Conservation (phyloP, 2,329 filamentous ascomycete genomes). For the Myriosclerotinia scirpicola region DNA sequence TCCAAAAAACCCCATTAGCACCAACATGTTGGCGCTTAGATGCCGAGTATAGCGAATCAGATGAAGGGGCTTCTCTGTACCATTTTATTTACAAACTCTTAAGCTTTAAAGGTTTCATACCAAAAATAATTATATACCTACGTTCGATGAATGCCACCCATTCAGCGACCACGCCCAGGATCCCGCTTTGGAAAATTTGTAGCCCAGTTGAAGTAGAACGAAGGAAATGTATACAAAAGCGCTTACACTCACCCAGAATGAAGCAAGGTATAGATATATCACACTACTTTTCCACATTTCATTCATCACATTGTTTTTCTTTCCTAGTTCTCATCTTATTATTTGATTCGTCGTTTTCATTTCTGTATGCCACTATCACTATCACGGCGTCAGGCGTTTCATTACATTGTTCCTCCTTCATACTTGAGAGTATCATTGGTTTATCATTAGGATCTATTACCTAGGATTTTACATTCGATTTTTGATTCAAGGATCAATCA, state of each 20-base stretch:
- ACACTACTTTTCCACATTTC: background rate
- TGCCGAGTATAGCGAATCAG: background rate
- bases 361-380: constrained; percentile 16
- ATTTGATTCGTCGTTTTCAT: background rate
- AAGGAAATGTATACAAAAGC: background rate
- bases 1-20: background rate
- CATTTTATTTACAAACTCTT: too few species aligned
- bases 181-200: background rate
- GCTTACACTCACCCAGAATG: background rate
- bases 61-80: background rate
- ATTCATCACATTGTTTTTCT: background rate
- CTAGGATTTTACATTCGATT: background rate
- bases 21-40: constrained; percentile 11
- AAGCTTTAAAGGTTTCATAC: background rate
- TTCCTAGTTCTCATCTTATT: background rate
- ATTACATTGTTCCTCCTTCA: background rate
- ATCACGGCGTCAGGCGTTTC: constrained; percentile 19
- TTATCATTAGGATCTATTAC: background rate
- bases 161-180: background rate
- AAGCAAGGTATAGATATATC: constrained; percentile 6
- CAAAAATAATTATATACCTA: background rate
- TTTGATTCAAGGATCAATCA: constrained; percentile 2
- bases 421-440: background rate
- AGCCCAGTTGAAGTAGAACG: background rate
- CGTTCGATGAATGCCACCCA: background rate